A percentile compares a stretch with the other conserved stretches of the same genome.
Evolutionary conservation across 139 green algal species (phyloP).

Genomic region (Diplosphaera chodatii): DNA sequence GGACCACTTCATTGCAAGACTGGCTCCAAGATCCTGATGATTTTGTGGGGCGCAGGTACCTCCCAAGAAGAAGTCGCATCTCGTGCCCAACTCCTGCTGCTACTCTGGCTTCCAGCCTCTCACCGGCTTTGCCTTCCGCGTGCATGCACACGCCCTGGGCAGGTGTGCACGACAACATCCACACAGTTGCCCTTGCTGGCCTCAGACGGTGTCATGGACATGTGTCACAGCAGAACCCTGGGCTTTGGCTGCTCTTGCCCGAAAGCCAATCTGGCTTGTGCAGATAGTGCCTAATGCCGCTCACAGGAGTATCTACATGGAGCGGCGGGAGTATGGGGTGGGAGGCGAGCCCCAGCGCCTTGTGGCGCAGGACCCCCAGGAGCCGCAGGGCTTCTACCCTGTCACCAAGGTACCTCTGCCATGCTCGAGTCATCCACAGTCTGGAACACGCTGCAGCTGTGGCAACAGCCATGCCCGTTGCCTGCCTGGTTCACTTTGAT

Average conservation of each 20-base stretch:
- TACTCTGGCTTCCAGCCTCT: slow-evolving; percentile 62
- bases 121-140: slow-evolving; percentile 68
- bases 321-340: slow-evolving; percentile 5
- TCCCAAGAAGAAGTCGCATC: slow-evolving; percentile 27
- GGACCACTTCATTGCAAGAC: too few relatives aligned
- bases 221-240: too few relatives aligned
- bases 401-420: slow-evolving; percentile 17
- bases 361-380: slow-evolving; percentile 33
- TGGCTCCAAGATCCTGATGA: too few relatives aligned
- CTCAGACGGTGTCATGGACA: too few relatives aligned
- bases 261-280: slow-evolving; percentile 28
- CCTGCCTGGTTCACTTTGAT: background rate
- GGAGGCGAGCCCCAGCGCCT: slow-evolving; percentile 5
- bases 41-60: too few relatives aligned
- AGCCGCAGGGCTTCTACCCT: slow-evolving; percentile 74
- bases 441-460: slow-evolving; percentile 13
- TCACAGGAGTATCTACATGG: slow-evolving; percentile 19
- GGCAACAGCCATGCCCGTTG: too few relatives aligned
- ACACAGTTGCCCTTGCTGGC: too few relatives aligned
- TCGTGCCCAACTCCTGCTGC: slow-evolving; percentile 72
- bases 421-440: too few relatives aligned
- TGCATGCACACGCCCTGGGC: slow-evolving; percentile 82
- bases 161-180: too few relatives aligned
- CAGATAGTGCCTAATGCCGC: too few relatives aligned
- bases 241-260: too few relatives aligned